Percentiles rank a stretch among this genome's conserved stretches.
phyloP scores from a whole-genome alignment of 768 basidiomycete genomes.

The Lentinula sp. region DNA sequence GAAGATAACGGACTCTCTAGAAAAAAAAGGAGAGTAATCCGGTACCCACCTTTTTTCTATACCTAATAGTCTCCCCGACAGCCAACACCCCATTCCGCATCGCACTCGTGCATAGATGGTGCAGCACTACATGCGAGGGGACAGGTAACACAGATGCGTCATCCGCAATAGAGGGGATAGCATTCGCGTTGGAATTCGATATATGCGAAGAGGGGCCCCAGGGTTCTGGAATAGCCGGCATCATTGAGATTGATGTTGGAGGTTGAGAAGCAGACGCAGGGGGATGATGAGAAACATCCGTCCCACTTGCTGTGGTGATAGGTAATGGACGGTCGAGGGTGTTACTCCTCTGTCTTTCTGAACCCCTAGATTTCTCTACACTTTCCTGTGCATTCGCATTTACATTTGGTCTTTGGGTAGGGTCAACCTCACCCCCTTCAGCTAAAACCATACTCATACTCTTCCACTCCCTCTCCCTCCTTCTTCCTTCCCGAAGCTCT shows the following conservation, averaged over 20 bases:
- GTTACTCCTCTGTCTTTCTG: too few species aligned
- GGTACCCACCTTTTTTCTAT: slow-evolving; percentile 76
- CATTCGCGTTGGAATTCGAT: neutral
- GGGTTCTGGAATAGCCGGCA: too few species aligned
- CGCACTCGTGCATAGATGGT: slow-evolving; percentile 92
- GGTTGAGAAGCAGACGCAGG: neutral
- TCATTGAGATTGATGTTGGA: neutral
- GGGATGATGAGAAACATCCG: slow-evolving; percentile 21
- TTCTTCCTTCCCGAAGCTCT: neutral
- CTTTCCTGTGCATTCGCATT: too few species aligned
- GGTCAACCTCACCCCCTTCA: neutral
- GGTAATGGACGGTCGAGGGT: slow-evolving; percentile 14
- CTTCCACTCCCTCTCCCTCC: slow-evolving; percentile 18
- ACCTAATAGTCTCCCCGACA: slow-evolving; percentile 87
- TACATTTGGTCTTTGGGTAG: too few species aligned
- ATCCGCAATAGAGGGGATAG: slow-evolving; percentile 50
- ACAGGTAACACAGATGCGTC: slow-evolving; percentile 90
- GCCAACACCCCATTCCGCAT: slow-evolving; percentile 92
- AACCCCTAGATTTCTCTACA: too few species aligned
- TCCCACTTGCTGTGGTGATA: slow-evolving; percentile 32
- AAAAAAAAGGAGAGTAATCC: slow-evolving; percentile 2
- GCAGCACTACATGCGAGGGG: slow-evolving; percentile 89
- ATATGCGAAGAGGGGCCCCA: too few species aligned
- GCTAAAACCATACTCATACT: slow-evolving; percentile 25
- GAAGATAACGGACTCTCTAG: slow-evolving; percentile 8